Evolutionary conservation across 78 protist genomes (phyloP).

Genomic region (Dictyostelium intermedium): DNA sequence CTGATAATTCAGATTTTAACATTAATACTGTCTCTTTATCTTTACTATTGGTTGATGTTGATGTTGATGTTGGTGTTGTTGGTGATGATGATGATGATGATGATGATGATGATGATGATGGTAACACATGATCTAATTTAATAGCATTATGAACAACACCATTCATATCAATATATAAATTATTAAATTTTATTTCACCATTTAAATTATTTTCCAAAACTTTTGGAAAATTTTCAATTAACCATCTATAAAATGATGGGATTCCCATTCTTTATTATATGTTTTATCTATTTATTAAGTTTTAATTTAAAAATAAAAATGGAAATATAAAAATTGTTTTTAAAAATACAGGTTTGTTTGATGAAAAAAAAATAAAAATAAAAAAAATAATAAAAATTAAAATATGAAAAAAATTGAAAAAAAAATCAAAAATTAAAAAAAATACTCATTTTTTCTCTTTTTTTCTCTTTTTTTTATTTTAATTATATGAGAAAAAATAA

Average conservation of each 20-base stretch:
- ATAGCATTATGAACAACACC: constrained; percentile 96
- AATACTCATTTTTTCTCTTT: no score
- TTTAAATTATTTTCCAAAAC: background rate
- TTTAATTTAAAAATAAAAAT: background rate
- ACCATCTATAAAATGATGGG: constrained; percentile 65
- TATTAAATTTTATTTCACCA: constrained; percentile 80
- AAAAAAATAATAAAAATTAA: background rate
- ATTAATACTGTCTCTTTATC: background rate
- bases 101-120: background rate
- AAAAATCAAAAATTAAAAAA: no score
- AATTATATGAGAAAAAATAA: no score
- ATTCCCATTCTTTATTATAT: constrained; percentile 34
- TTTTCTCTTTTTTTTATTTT: no score
- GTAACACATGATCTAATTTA: constrained; percentile 56
- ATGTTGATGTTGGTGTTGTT: background rate
- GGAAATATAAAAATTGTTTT: background rate
- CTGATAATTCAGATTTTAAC: background rate
- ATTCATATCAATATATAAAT: constrained; percentile 98
- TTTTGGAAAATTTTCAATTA: constrained; percentile 62
- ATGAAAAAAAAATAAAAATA: background rate
- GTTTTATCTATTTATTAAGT: background rate
- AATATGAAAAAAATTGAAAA: background rate
- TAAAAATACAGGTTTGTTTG: no score
- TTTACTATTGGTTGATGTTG: background rate
- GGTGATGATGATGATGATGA: background rate